Conservation (phyloP, 139 green algal species). For the Chlorella sp. region DNA sequence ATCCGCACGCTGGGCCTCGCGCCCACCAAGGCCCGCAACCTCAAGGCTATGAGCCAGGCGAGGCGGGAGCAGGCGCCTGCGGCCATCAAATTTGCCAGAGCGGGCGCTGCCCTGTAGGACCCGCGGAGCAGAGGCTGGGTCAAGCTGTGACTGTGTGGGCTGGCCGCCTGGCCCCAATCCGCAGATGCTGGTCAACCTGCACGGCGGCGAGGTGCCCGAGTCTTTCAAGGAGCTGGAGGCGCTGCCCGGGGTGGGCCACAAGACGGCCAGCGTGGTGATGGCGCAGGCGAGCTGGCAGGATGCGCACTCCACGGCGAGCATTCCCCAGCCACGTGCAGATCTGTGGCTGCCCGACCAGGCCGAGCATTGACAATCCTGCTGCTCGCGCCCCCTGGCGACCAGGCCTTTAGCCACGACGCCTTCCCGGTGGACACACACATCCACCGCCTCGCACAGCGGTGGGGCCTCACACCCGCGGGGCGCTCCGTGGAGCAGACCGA, state of each 20-base stretch:
- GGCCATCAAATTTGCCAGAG: too few species aligned
- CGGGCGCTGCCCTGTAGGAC: too few species aligned
- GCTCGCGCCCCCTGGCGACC: too few species aligned
- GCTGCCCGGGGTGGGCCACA: slow-evolving; percentile 80
- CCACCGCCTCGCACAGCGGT: slow-evolving; percentile 75
- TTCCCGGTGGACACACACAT: slow-evolving; percentile 96
- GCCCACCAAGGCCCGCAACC: slow-evolving; percentile 85
- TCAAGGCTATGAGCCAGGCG: slow-evolving; percentile 67
- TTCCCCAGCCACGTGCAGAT: too few species aligned
- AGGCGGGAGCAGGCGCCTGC: too few species aligned
- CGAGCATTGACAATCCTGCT: too few species aligned
- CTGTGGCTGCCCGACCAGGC: too few species aligned
- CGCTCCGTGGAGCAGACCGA: slow-evolving; percentile 85
- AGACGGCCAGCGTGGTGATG: slow-evolving; percentile 69
- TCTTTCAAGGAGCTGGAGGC: slow-evolving; percentile 78
- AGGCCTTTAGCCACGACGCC: slow-evolving; percentile 45
- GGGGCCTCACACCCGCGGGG: slow-evolving; percentile 62
- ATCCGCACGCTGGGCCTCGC: slow-evolving; percentile 83
- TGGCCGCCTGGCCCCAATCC: too few species aligned
- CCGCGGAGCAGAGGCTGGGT: too few species aligned
- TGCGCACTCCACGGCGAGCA: too few species aligned
- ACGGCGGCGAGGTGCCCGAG: slow-evolving; percentile 70
- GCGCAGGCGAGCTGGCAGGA: too few species aligned
- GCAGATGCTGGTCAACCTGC: slow-evolving; percentile 67
- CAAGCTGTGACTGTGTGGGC: too few species aligned